Percentiles rank a stretch among this genome's conserved stretches.
phyloP scores from a whole-genome alignment of 2,329 filamentous ascomycete species.

The Penicillium sp. region DNA sequence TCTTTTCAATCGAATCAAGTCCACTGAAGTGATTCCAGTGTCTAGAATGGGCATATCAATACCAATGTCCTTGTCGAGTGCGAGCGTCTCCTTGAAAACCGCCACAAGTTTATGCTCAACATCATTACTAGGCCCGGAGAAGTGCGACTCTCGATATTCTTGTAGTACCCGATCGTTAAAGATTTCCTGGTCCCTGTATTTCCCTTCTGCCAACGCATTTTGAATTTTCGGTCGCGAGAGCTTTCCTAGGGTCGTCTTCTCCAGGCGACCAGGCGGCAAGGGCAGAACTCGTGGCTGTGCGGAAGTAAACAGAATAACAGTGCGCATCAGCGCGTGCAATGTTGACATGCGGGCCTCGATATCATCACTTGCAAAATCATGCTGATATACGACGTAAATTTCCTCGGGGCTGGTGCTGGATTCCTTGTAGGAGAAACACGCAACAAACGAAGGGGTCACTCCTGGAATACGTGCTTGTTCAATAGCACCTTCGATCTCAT shows the following conservation, averaged over 20 bases:
- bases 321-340: too few species aligned
- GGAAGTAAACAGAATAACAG: neutral
- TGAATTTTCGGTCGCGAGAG: conserved; percentile 40
- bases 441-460: conserved; percentile 10
- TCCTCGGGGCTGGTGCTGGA: neutral
- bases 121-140: neutral
- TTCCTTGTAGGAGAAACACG: conserved; percentile 6
- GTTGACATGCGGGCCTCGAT: too few species aligned
- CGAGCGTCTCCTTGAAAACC: neutral
- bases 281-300: conserved; percentile 26
- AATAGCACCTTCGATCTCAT: conserved; percentile 37
- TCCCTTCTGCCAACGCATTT: conserved; percentile 27
- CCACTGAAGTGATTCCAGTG: conserved; percentile 34
- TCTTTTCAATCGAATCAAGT: conserved; percentile 30
- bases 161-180: neutral
- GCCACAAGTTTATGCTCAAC: neutral
- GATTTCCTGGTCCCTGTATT: conserved; percentile 19
- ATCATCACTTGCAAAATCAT: neutral
- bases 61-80: neutral
- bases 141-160: neutral
- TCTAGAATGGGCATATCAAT: neutral
- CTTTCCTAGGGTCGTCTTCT: conserved; percentile 42
- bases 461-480: conserved; percentile 20
- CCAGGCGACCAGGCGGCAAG: conserved; percentile 22
- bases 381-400: neutral